A percentile compares a stretch with the other conserved stretches of the same genome.
These are phyloP conservation scores for Hamamelis virginiana DNA, from an alignment of 164 flowering plant genomes.

Conservation along the genomic window DNA sequence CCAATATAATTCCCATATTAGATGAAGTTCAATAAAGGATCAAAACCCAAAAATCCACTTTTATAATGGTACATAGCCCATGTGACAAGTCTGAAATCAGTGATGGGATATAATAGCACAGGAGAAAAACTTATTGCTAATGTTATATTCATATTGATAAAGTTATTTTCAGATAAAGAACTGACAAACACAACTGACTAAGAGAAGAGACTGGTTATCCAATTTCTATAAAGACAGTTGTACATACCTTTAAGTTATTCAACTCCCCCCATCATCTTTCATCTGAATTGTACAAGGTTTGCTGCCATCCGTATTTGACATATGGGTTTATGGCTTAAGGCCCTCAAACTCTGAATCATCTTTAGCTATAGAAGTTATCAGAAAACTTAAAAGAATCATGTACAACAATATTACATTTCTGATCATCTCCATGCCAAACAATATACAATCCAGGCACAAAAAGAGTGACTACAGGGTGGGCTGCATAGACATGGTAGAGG, in stretches of 20 bases:
- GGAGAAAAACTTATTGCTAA: too few species aligned
- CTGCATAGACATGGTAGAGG: neutral
- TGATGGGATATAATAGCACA: too few species aligned
- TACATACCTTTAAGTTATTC: slow-evolving; percentile 2
- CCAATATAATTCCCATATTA: too few species aligned
- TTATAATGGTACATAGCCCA: too few species aligned
- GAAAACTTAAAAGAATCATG: neutral
- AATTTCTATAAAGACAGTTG: neutral
- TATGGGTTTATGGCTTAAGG: neutral
- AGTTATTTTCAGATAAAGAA: neutral
- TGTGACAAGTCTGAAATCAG: too few species aligned
- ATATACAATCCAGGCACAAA: neutral
- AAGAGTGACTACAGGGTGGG: neutral
- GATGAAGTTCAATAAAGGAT: too few species aligned
- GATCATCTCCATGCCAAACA: neutral
- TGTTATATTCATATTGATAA: too few species aligned
- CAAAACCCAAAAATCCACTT: too few species aligned
- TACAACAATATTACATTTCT: neutral
- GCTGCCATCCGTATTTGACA: neutral
- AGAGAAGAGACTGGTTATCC: neutral
- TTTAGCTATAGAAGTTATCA: neutral
- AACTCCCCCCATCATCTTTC: slow-evolving; percentile 4
- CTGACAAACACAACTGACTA: neutral
- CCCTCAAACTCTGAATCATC: neutral
- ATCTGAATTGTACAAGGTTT: neutral